Base-by-base conservation (phyloP, 2,329 filamentous ascomycete species). In the Gremmenia infestans region DNA sequence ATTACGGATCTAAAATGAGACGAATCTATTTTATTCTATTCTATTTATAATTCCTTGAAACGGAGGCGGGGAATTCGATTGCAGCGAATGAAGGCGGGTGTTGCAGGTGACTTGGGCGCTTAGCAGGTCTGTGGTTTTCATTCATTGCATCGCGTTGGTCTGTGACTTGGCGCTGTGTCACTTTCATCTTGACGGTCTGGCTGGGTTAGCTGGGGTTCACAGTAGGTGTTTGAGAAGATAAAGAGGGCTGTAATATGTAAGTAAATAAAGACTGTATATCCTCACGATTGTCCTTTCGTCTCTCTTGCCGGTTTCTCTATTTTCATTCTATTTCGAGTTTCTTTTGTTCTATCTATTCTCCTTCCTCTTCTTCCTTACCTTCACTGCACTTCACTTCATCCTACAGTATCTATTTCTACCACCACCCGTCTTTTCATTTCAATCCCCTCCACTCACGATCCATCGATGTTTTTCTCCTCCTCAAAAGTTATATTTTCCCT, bases 81-180 rank as follows among this genome's bases (percentile, higher is more conserved):
- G 28, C 7, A 28, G 28, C 28, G 28, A 28, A 28, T 28, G 28
- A 9, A n/a, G n/a, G n/a, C n/a, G n/a, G 3, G 28, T 11, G 28
- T 32, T 32, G 28, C 28, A 32, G 28, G 28, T 32, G 28, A 32
- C 28, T 32, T 32, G 28, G 37, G 15, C n/a, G 37, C 37, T n/a
- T n/a, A 40, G 15, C 3, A 40, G 37, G 17, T 9, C 12, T 17
- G 17, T 64, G 52, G 49, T 48, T 42, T 55, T 43, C 35, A 40
- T 55, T 43, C 35, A 40, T 47, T 35, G 19, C 22, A 19, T n/a
- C 14, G n/a, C 15, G n/a, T 28, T 47, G 42, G 40, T 54, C 54
- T 60, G 50, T 54, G 57, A 60, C 58, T 60, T 60, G 58, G 58
- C 58, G 47, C 45, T 50, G 58, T 60, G 36, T 58, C 52, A 60